Evolutionary conservation across 805 yeast genomes (phyloP), one percentile per base, ranked within the genome.

Genomic region (Candida takata): DNA sequence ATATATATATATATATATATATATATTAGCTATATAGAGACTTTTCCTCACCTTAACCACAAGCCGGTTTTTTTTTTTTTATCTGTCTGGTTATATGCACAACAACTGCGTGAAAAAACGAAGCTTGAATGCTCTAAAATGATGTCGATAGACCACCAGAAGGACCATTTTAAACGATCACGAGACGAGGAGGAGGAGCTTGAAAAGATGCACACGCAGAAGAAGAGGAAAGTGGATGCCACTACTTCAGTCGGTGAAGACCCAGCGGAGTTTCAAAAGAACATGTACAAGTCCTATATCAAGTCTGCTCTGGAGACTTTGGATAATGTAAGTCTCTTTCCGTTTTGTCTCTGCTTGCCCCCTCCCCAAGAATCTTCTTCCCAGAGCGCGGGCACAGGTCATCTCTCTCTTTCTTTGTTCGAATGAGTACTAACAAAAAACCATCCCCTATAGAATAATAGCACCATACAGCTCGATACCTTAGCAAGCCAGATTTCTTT

Each of bases 231-330:
- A 31, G 23, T 37, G 24, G 31, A 34, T 7, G 19, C 16, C 15
- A 13, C 29, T 10, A 24, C 19, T 26, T 24, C 36, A 24, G 28
- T 33, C 4, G 36, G 36, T 20, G 35, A 34, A 25, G 34, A 16
- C 18, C 14, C 33, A 10, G 30, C 20, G 11, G 43, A 38, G 29
- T 60, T 64, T 37, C 59, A 64, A 8, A 40, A 54, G 25, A 58
- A 59, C 31, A 53, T 64, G 57, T 65, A 61, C 45, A 43, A 51
- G 25, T 54, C 70, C 28, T 71, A 71, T 50, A 75, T 83, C 24
- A 69, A 70, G 45, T 69, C 84, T 35, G 92, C 90, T 21, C 60
- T 85, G 44, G 83, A 77, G 33, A 72, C 80, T 35, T 62, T 83
- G 49, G 87, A 80, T 38, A 72, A 69, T 63, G 69, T 68, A 58